Evolutionary conservation across 805 yeast genomes (phyloP).

Genomic region (Wickerhamiella cacticola): DNA sequence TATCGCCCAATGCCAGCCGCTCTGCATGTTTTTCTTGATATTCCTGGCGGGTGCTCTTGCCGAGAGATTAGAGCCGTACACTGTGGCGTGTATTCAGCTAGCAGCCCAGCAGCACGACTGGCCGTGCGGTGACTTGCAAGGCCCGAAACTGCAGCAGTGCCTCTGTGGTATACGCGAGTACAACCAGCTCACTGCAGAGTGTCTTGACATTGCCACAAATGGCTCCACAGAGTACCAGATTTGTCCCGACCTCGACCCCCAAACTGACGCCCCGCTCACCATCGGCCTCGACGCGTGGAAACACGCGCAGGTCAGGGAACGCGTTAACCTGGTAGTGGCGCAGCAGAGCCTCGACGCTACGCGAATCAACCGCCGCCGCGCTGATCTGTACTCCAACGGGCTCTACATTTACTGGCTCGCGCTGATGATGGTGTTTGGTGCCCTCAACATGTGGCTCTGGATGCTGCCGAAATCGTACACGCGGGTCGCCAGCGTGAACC

Average conservation of each 20-base stretch:
- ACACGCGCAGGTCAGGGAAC: neutral
- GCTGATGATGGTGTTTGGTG: neutral
- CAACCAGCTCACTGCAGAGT: neutral
- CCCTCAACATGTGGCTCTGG: slow-evolving; percentile 8
- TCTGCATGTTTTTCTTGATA: neutral
- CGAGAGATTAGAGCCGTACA: slow-evolving; percentile 4
- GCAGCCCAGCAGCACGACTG: neutral
- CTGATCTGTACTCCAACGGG: slow-evolving; percentile 8
- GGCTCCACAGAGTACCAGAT: neutral
- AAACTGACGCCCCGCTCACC: neutral
- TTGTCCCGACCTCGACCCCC: neutral
- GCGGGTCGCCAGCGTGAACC: neutral
- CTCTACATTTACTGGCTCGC: slow-evolving; percentile 4
- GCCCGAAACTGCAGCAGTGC: neutral
- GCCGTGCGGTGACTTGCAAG: neutral
- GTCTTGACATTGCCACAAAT: neutral
- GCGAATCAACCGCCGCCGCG: neutral
- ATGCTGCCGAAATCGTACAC: neutral
- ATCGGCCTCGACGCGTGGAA: slow-evolving; percentile 5
- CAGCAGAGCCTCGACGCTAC: slow-evolving; percentile 5
- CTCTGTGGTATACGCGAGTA: slow-evolving; percentile 2
- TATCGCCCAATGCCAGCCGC: no score
- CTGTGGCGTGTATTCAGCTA: slow-evolving; percentile 2
- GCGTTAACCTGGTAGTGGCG: neutral
- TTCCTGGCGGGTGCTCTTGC: neutral